Evolutionary conservation across 352 stramenopile species (phyloP).

Genomic region (Hyaloperonospora brassicae): DNA sequence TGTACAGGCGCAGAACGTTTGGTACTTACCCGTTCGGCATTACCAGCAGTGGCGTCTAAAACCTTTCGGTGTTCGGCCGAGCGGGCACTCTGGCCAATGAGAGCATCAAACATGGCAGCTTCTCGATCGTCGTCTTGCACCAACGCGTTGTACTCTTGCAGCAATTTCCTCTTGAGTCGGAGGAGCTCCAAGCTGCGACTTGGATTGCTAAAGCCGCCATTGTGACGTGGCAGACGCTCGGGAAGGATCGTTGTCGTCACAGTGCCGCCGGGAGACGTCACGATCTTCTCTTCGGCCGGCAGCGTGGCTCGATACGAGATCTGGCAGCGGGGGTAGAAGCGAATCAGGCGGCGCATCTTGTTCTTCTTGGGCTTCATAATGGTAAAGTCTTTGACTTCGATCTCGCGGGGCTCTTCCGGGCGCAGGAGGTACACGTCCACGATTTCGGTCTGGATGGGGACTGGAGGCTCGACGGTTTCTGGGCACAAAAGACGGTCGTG

Average conservation of each 20-base stretch:
- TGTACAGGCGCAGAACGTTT: constrained; percentile 3
- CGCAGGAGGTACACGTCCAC: constrained; percentile 70
- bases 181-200: constrained; percentile 64
- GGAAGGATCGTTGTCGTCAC: constrained; percentile 38
- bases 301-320: constrained; percentile 65
- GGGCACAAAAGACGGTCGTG: neutral
- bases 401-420: constrained; percentile 49
- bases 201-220: constrained; percentile 65
- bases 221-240: constrained; percentile 45
- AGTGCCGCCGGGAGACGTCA: constrained; percentile 45
- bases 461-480: constrained; percentile 8
- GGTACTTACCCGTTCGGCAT: constrained; percentile 4
- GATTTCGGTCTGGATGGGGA: constrained; percentile 37
- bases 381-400: constrained; percentile 73
- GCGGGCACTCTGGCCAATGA: constrained; percentile 21
- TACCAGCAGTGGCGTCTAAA: constrained; percentile 1
- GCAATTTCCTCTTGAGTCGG: constrained; percentile 50
- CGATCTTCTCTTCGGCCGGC: constrained; percentile 46
- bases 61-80: constrained; percentile 7
- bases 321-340: constrained; percentile 55
- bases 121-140: constrained; percentile 29
- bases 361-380: constrained; percentile 81
- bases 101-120: constrained; percentile 28
- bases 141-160: constrained; percentile 48
- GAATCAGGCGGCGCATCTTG: constrained; percentile 63